Evolutionary conservation across 331 rosid species (phyloP).

Genomic region (Quercus phellos): DNA sequence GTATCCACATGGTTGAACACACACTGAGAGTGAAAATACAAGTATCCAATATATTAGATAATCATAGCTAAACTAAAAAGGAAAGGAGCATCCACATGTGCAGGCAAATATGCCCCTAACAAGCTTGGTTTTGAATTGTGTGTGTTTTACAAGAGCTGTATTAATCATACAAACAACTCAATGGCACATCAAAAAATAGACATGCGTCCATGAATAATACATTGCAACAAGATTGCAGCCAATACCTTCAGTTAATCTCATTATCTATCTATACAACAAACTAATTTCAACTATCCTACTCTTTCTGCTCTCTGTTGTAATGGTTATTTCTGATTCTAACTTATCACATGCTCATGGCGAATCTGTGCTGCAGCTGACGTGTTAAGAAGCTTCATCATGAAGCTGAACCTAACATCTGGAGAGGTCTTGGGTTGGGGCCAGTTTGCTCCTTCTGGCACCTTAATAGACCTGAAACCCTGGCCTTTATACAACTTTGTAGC

Average conservation of each 20-base stretch:
- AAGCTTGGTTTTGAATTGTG: neutral
- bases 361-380: conserved; percentile 35
- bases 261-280: conserved; percentile 23
- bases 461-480: conserved; percentile 72
- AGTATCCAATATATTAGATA: neutral
- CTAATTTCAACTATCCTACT: conserved; percentile 19
- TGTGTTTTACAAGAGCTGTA: conserved; percentile 17
- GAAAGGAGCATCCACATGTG: neutral
- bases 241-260: conserved; percentile 14
- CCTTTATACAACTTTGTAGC: conserved; percentile 76
- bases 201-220: neutral
- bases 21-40: too few species aligned
- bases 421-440: conserved; percentile 95
- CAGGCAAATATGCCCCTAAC: neutral
- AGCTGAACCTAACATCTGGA: conserved; percentile 61
- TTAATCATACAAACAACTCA: conserved; percentile 14
- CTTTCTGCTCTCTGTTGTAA: neutral
- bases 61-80: neutral
- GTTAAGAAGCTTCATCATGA: conserved; percentile 97
- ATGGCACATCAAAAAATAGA: neutral
- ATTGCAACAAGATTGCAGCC: conserved; percentile 13
- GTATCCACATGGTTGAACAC: too few species aligned
- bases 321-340: neutral
- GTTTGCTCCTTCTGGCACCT: conserved; percentile 87
- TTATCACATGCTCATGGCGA: conserved; percentile 2